Base-by-base conservation (phyloP, 169 alveolate genomes). In the Cryptosporidium sp. region DNA sequence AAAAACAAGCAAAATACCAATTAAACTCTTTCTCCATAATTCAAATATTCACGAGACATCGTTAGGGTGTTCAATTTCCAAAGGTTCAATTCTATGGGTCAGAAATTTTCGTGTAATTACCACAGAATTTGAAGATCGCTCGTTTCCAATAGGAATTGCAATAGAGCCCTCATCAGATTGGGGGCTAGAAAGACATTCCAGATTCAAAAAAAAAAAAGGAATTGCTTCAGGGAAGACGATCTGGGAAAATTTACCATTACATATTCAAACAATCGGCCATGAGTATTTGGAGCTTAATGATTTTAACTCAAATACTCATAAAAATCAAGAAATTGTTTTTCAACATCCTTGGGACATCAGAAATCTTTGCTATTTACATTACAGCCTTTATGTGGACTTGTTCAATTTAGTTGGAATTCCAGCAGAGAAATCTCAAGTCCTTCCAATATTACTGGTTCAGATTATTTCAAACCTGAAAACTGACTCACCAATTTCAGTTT, bases 171-270 rank as follows among this genome's bases (percentile, higher is more conserved):
- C 14, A 18, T 80, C 89, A 0, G 89, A 80, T 37, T 80, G 89
- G 89, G 89, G 89, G 23, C 55, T 80, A 41, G 55, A 80, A n/a
- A 80, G 50, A 16, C 89, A 80, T 39, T 80, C 89, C 4, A 62
- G 39, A 7, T 80, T 80, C 14, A 9, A 5, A 37, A 35, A 2
- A 43, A n/a, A 39, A 6, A 14, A 67, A 26, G 48, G 29, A 21
- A 37, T 12, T 50, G 3, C 23, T n/a, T 3, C 10, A 12, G 23
- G 16, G 12, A 9, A 31, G n/a, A 33, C 86, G 9, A 73, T 73
- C 29, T 73, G 80, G 75, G 48, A 62, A 23, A 62, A 43, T 33
- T 29, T 33, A 29, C 73, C 89, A 41, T n/a, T 80, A 16, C 61
- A 80, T 45, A 43, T 80, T 12, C 89, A 80, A 31, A 62, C 62